Conservation (phyloP, 371 early-diverging fungal species). For the Mucor racemosus region DNA sequence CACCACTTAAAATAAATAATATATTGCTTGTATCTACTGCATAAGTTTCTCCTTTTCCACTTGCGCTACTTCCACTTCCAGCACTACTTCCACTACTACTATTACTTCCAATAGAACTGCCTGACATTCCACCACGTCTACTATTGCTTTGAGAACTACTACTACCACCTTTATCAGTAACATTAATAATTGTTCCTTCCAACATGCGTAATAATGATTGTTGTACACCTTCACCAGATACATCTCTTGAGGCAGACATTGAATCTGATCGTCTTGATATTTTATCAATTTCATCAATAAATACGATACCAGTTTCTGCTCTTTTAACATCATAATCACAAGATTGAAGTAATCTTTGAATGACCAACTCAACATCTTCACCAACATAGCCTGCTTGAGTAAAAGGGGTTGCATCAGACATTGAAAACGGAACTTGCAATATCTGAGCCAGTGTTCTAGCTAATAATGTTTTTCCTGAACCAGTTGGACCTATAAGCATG, state of each 20-base stretch:
- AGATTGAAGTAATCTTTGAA: conserved; percentile 82
- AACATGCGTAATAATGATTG: conserved; percentile 86
- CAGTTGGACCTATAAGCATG: conserved; percentile 84
- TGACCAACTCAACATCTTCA: conserved; percentile 91
- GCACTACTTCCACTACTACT: conserved; percentile 31
- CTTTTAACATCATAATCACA: conserved; percentile 84
- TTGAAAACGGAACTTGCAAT: conserved; percentile 87
- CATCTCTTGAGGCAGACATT: conserved; percentile 79
- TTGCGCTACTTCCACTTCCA: background rate
- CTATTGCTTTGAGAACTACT: conserved; percentile 16
- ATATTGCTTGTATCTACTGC: conserved; percentile 91
- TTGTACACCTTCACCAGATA: conserved; percentile 93
- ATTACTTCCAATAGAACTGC: conserved; percentile 28
- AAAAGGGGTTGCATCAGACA: conserved; percentile 90
- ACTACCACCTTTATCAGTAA: conserved; percentile 78
- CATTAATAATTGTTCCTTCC: conserved; percentile 85
- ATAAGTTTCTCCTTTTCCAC: conserved; percentile 76
- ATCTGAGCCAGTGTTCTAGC: conserved; percentile 85
- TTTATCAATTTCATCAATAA: conserved; percentile 94
- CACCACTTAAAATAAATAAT: conserved; percentile 88
- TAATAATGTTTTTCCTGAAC: conserved; percentile 87
- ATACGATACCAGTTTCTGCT: conserved; percentile 89
- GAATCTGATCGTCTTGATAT: conserved; percentile 79
- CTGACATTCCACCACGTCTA: conserved; percentile 39
- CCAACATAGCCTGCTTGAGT: conserved; percentile 95